phyloP scores from a whole-genome alignment of 352 stramenopile genomes.

The Phytophthora vignae region DNA sequence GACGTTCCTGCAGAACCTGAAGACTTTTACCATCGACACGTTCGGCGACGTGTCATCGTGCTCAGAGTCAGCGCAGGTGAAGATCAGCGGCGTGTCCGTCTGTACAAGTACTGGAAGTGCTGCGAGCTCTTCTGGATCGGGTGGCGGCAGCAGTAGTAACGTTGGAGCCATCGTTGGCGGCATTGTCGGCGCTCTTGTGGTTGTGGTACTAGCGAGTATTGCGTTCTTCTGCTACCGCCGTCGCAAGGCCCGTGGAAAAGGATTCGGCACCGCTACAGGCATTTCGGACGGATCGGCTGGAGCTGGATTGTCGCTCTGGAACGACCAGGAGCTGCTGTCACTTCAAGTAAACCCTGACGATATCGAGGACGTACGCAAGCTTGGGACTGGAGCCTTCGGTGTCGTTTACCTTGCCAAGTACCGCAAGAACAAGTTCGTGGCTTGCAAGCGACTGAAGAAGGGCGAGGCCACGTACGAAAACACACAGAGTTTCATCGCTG shows the following conservation, averaged over 20 bases:
- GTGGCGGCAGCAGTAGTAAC: slow-evolving; percentile 30
- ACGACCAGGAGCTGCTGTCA: slow-evolving; percentile 57
- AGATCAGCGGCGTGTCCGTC: slow-evolving; percentile 45
- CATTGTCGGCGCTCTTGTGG: slow-evolving; percentile 50
- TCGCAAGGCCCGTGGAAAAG: slow-evolving; percentile 27
- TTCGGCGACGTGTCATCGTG: slow-evolving; percentile 42
- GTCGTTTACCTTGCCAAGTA: slow-evolving; percentile 62
- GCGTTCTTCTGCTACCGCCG: slow-evolving; percentile 41
- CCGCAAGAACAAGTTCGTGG: slow-evolving; percentile 43
- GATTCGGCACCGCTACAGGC: slow-evolving; percentile 26
- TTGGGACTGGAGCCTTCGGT: slow-evolving; percentile 44
- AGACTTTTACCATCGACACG: slow-evolving; percentile 48
- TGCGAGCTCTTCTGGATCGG: slow-evolving; percentile 9
- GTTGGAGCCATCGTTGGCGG: slow-evolving; percentile 51
- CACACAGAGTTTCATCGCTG: slow-evolving; percentile 55
- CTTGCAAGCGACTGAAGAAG: slow-evolving; percentile 58
- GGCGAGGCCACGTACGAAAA: slow-evolving; percentile 50
- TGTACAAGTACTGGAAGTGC: slow-evolving; percentile 35
- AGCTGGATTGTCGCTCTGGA: slow-evolving; percentile 44
- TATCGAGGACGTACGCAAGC: slow-evolving; percentile 48
- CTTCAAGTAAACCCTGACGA: slow-evolving; percentile 62
- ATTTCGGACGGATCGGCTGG: slow-evolving; percentile 18
- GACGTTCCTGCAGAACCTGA: slow-evolving; percentile 52
- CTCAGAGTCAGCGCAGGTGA: slow-evolving; percentile 19
- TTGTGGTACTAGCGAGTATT: slow-evolving; percentile 35